Evolutionary conservation across 2,329 filamentous ascomycete genomes (phyloP).

Genomic region (Cordyceps tenuipes): DNA sequence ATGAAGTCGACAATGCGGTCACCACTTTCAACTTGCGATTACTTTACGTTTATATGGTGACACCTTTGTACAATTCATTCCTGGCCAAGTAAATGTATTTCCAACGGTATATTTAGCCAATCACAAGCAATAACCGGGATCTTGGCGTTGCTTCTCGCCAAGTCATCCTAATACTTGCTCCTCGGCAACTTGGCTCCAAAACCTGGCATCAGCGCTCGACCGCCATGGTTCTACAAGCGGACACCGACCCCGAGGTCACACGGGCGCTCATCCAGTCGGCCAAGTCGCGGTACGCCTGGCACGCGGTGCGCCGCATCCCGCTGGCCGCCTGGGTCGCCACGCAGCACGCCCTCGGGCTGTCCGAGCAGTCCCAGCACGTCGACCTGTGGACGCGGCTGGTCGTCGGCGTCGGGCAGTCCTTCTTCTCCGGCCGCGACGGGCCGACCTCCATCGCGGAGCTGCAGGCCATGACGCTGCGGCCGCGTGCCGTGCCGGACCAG

Average conservation of each 20-base stretch:
- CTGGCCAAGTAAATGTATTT: neutral
- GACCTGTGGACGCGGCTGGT: slow-evolving; percentile 68
- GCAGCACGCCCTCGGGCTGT: slow-evolving; percentile 57
- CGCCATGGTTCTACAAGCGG: slow-evolving; percentile 6
- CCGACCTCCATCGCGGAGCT: slow-evolving; percentile 47
- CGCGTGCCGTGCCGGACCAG: slow-evolving; percentile 63
- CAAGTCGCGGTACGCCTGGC: slow-evolving; percentile 1
- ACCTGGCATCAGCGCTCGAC: neutral
- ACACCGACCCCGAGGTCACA: slow-evolving; percentile 4
- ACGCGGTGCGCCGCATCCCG: slow-evolving; percentile 27
- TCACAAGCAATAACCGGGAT: too few relatives aligned
- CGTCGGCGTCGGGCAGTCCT: slow-evolving; percentile 61
- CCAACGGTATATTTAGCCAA: too few relatives aligned
- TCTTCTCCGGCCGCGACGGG: slow-evolving; percentile 39
- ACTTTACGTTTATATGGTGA: neutral
- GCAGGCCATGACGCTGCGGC: slow-evolving; percentile 55
- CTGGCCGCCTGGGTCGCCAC: slow-evolving; percentile 54
- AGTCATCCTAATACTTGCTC: too few relatives aligned
- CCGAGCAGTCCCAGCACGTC: slow-evolving; percentile 65
- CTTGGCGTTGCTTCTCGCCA: too few relatives aligned
- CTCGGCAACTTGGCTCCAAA: too few relatives aligned
- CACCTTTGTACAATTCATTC: neutral
- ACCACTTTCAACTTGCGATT: neutral
- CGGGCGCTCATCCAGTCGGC: slow-evolving; percentile 12
- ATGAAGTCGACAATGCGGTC: neutral